Evolutionary conservation across 306 rosid genomes (phyloP).

Genomic region (Lathyrus sativus): DNA sequence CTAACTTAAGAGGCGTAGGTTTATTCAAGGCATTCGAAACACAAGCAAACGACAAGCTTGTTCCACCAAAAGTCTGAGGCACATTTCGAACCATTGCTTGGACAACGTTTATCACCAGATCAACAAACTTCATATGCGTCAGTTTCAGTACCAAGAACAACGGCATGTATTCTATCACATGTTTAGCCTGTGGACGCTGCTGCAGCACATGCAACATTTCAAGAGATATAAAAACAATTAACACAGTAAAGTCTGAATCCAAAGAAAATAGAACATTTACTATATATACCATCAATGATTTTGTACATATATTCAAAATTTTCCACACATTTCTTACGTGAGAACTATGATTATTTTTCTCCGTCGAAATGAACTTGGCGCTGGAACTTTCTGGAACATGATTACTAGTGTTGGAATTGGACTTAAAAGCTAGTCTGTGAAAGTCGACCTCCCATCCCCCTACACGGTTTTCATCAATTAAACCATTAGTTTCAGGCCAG

Average conservation of each 20-base stretch:
- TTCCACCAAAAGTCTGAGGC: constrained; percentile 49
- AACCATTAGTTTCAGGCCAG: constrained; percentile 32
- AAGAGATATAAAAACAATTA: constrained; percentile 29
- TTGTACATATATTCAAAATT: constrained; percentile 7
- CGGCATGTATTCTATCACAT: constrained; percentile 47
- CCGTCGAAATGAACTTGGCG: constrained; percentile 34
- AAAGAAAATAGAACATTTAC: too few species aligned
- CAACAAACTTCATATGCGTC: constrained; percentile 39
- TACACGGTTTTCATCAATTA: constrained; percentile 46
- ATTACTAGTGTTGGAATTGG: constrained; percentile 42
- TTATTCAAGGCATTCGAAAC: constrained; percentile 75
- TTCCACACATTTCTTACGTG: constrained; percentile 55
- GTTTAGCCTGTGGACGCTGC: constrained; percentile 59
- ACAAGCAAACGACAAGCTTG: constrained; percentile 78
- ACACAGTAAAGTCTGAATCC: constrained; percentile 18
- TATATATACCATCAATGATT: too few species aligned
- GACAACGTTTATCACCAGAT: constrained; percentile 46
- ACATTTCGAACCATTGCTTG: constrained; percentile 48
- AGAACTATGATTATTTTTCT: constrained; percentile 29
- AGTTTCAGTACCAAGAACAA: constrained; percentile 56
- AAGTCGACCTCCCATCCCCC: constrained; percentile 57
- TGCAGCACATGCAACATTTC: constrained; percentile 39
- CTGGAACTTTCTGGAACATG: constrained; percentile 46
- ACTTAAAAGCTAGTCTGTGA: constrained; percentile 44
- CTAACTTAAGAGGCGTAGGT: constrained; percentile 76